Evolutionary conservation across 2,329 filamentous ascomycete genomes (phyloP).

Genomic region (Colletotrichum sp.): DNA sequence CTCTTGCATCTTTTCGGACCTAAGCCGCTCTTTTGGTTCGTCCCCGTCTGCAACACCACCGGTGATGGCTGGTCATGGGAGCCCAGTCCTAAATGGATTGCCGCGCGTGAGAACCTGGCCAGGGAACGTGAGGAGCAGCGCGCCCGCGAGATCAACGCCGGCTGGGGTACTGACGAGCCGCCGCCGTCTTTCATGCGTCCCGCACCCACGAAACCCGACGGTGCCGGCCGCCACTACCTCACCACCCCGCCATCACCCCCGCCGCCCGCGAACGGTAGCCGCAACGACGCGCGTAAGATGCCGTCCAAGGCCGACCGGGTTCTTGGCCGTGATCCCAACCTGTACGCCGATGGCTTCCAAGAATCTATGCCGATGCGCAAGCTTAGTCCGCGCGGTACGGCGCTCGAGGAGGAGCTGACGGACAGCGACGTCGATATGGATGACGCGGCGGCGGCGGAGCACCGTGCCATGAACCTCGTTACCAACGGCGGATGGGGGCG

Average conservation of each 20-base stretch:
- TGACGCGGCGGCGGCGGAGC: conserved; percentile 45
- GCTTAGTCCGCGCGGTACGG: conserved; percentile 50
- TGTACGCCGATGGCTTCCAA: conserved; percentile 56
- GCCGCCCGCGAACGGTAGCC: conserved; percentile 22
- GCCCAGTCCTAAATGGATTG: conserved; percentile 78
- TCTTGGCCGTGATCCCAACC: conserved; percentile 60
- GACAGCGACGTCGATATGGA: conserved; percentile 38
- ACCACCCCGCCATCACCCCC: conserved; percentile 23
- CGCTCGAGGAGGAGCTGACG: conserved; percentile 45
- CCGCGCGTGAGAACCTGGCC: conserved; percentile 69
- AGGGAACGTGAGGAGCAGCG: conserved; percentile 64
- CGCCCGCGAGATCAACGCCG: conserved; percentile 67
- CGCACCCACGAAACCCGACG: conserved; percentile 21
- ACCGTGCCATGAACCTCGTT: conserved; percentile 50
- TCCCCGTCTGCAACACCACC: conserved; percentile 84
- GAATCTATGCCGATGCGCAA: conserved; percentile 50
- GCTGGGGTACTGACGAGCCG: conserved; percentile 61
- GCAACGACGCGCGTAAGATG: conserved; percentile 36
- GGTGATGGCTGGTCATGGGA: conserved; percentile 98
- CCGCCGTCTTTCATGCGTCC: conserved; percentile 23
- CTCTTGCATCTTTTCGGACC: conserved; percentile 82
- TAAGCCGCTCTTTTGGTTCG: conserved; percentile 72
- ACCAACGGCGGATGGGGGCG: conserved; percentile 43
- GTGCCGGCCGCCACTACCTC: conserved; percentile 32
- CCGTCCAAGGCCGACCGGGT: conserved; percentile 65